A percentile compares a stretch with the other conserved stretches of the same genome.
phyloP scores from a whole-genome alignment of 257 asterid genomes.

The Nemophila menziesii region DNA sequence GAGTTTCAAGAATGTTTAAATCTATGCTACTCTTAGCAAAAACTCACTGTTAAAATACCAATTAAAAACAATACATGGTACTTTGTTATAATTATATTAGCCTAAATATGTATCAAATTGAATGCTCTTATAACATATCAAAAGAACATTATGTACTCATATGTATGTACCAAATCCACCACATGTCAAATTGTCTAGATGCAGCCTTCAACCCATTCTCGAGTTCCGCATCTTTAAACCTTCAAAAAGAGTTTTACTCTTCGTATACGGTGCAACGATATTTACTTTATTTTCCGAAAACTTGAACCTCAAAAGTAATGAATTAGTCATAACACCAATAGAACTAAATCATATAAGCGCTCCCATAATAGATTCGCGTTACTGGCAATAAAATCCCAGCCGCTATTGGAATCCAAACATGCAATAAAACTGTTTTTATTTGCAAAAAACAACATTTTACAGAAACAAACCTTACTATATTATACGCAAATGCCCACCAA shows the following conservation, averaged over 20 bases:
- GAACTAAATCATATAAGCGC: slow-evolving; percentile 98
- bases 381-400: slow-evolving; percentile 83
- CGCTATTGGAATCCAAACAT: slow-evolving; percentile 93
- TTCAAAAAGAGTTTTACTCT: slow-evolving; percentile 26
- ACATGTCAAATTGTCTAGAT: slow-evolving; percentile 43
- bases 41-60: no score
- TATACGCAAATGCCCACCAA: slow-evolving; percentile 99
- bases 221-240: slow-evolving; percentile 15
- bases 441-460: no score
- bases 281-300: slow-evolving; percentile 31
- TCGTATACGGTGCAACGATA: slow-evolving; percentile 20
- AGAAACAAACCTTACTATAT: slow-evolving; percentile 50
- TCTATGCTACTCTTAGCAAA: no score
- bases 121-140: no score
- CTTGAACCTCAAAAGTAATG: slow-evolving; percentile 64
- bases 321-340: slow-evolving; percentile 86
- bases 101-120: no score
- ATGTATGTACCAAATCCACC: no score
- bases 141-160: no score
- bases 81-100: no score
- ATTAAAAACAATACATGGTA: no score
- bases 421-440: slow-evolving; percentile 11
- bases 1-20: no score
- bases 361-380: slow-evolving; percentile 89
- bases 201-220: slow-evolving; percentile 27